phyloP scores from a whole-genome alignment of 176 grass and related monocot species.

The Tuctoria greenei region DNA sequence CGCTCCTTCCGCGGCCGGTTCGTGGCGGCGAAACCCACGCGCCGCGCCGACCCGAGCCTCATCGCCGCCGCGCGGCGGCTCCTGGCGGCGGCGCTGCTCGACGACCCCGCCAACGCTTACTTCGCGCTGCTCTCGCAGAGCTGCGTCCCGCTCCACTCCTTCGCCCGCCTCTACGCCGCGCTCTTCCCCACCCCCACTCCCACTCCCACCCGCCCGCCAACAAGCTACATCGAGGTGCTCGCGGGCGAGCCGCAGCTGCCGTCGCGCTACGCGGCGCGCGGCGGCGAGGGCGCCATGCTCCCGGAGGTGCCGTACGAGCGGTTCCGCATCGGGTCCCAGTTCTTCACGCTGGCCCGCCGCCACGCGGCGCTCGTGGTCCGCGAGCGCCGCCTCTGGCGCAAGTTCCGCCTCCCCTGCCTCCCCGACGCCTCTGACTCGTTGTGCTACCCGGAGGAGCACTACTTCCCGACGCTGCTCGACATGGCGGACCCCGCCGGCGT shows the following conservation, averaged over 20 bases:
- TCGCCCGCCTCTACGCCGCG: slow-evolving; percentile 49
- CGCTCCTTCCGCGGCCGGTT: slow-evolving; percentile 58
- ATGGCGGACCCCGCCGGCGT: slow-evolving; percentile 69
- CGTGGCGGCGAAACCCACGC: slow-evolving; percentile 62
- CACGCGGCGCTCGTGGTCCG: slow-evolving; percentile 73
- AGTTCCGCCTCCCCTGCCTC: slow-evolving; percentile 70
- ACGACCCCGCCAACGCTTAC: slow-evolving; percentile 75
- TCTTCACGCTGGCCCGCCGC: slow-evolving; percentile 73
- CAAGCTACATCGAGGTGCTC: slow-evolving; percentile 95
- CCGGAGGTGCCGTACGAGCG: slow-evolving; percentile 69
- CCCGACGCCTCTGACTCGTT: slow-evolving; percentile 22
- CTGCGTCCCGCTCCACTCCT: slow-evolving; percentile 79
- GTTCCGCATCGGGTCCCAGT: slow-evolving; percentile 87
- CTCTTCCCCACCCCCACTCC: slow-evolving; percentile 2
- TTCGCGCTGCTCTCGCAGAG: slow-evolving; percentile 75
- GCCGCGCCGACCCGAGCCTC: slow-evolving; percentile 66
- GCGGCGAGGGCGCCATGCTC: slow-evolving; percentile 67
- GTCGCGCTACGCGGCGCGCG: slow-evolving; percentile 61
- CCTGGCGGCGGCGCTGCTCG: slow-evolving; percentile 57
- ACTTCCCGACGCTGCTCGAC: slow-evolving; percentile 84
- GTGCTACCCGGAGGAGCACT: slow-evolving; percentile 98
- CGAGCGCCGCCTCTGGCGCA: slow-evolving; percentile 77
- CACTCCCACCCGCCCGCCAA: background rate
- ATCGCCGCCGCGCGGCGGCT: slow-evolving; percentile 75
- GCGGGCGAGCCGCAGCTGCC: slow-evolving; percentile 57